Conservation (phyloP, 2,329 filamentous ascomycete genomes). For the Pyricularia grisea region DNA sequence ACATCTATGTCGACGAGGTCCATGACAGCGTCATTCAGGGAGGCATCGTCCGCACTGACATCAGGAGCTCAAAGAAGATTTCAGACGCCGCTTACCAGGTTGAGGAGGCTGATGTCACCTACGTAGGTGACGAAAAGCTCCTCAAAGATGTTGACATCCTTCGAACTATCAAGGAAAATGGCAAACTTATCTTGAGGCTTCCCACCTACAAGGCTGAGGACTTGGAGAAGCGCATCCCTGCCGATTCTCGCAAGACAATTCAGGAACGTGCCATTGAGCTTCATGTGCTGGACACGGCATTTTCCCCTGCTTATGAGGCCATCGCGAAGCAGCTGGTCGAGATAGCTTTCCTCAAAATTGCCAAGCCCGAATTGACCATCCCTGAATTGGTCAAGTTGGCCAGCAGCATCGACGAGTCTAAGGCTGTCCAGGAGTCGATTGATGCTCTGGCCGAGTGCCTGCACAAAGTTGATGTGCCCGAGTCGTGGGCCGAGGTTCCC, state of each 20-base stretch:
- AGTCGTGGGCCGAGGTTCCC: conserved; percentile 67
- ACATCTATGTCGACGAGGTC: conserved; percentile 51
- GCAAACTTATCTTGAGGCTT: conserved; percentile 66
- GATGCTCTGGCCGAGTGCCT: conserved; percentile 63
- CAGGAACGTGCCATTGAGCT: conserved; percentile 62
- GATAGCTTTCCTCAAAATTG: conserved; percentile 73
- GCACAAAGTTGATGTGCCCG: conserved; percentile 64
- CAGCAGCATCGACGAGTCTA: conserved; percentile 38
- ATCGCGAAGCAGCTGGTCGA: conserved; percentile 61
- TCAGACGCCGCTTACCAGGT: conserved; percentile 80
- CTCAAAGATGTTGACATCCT: conserved; percentile 70
- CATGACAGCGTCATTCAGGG: conserved; percentile 62
- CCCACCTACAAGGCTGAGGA: conserved; percentile 80
- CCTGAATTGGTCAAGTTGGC: conserved; percentile 59
- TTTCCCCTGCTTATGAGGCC: conserved; percentile 58
- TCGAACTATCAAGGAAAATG: conserved; percentile 58
- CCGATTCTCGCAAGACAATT: conserved; percentile 60
- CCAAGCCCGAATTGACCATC: conserved; percentile 54
- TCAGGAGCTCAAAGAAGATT: conserved; percentile 72
- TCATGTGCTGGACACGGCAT: conserved; percentile 64
- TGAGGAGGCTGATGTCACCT: conserved; percentile 66
- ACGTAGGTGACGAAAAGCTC: conserved; percentile 71
- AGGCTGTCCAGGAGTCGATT: conserved; percentile 44
- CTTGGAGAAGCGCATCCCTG: conserved; percentile 74
- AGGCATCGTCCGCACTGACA: conserved; percentile 73